These are phyloP conservation scores for Akanthomyces muscarius DNA, from an alignment of 2,329 filamentous ascomycete species.

Conservation along the genomic window DNA sequence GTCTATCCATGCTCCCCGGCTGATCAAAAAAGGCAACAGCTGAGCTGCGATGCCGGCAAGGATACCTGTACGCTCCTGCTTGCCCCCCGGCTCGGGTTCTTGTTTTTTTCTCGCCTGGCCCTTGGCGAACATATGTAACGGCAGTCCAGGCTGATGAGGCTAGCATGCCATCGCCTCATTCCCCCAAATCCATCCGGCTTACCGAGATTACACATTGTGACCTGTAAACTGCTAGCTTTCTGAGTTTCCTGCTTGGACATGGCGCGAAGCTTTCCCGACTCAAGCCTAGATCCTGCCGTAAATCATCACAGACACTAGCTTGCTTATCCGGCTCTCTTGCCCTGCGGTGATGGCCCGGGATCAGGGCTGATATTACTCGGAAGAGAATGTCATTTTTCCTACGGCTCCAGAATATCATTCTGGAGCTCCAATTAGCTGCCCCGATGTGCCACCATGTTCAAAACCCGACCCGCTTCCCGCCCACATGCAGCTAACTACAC, in stretches of 20 bases:
- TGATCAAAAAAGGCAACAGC: background rate
- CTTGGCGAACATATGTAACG: background rate
- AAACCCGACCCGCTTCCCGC: conserved; percentile 1
- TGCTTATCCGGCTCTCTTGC: background rate
- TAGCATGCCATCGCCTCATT: background rate
- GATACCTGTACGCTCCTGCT: background rate
- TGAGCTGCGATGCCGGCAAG: conserved; percentile 6
- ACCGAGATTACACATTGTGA: background rate
- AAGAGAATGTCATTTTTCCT: background rate
- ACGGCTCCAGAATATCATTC: background rate
- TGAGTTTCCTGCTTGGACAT: background rate
- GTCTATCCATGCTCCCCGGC: background rate
- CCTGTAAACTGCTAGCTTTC: background rate
- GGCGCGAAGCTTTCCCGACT: background rate
- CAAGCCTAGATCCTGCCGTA: background rate
- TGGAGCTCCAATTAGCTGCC: background rate
- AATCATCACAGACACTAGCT: background rate
- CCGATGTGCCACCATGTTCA: background rate
- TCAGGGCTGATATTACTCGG: background rate
- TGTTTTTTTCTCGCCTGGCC: background rate
- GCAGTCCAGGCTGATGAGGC: background rate
- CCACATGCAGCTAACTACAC: background rate
- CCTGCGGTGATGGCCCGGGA: background rate
- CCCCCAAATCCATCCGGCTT: background rate
- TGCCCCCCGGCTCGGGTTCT: background rate